Percentiles rank a stretch among this genome's conserved stretches.
Conservation (phyloP, 2,329 filamentous ascomycete species). For the Epichloe gansuensis region DNA sequence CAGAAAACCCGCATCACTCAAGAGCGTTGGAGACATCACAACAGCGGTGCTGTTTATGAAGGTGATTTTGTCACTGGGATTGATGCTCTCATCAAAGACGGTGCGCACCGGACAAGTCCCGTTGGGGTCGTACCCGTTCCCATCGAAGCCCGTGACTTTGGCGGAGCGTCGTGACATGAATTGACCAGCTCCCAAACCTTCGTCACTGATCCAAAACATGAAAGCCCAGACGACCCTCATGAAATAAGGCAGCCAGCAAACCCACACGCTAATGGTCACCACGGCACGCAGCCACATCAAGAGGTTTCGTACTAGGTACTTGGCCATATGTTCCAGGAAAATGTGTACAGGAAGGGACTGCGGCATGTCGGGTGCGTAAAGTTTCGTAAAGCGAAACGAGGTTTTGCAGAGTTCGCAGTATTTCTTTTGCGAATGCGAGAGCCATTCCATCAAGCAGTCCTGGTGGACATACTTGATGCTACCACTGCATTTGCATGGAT, state of each 20-base stretch:
- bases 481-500: conserved; percentile 96
- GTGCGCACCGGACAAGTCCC: conserved; percentile 1
- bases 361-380: conserved; percentile 93
- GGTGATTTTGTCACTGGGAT: conserved; percentile 8
- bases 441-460: conserved; percentile 96
- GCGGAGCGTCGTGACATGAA: conserved; percentile 7
- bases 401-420: conserved; percentile 99
- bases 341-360: conserved; percentile 64
- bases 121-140: not conserved
- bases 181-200: conserved; percentile 35
- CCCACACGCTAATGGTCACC: conserved; percentile 76
- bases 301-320: conserved; percentile 59
- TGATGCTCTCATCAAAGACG: conserved; percentile 7
- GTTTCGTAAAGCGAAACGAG: conserved; percentile 92
- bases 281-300: conserved; percentile 66
- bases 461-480: conserved; percentile 99
- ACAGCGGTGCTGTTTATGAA: conserved; percentile 7
- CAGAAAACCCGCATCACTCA: conserved; percentile 45
- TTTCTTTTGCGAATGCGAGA: conserved; percentile 97
- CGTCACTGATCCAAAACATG: conserved; percentile 90
- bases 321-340: conserved; percentile 64
- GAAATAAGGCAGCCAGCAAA: conserved; percentile 74
- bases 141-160: not conserved
- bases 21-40: conserved; percentile 25
- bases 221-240: conserved; percentile 89